Evolutionary conservation across 495 filamentous ascomycete species (phyloP), one percentile per base, ranked within the genome.

Genomic region (Platismatia glauca): DNA sequence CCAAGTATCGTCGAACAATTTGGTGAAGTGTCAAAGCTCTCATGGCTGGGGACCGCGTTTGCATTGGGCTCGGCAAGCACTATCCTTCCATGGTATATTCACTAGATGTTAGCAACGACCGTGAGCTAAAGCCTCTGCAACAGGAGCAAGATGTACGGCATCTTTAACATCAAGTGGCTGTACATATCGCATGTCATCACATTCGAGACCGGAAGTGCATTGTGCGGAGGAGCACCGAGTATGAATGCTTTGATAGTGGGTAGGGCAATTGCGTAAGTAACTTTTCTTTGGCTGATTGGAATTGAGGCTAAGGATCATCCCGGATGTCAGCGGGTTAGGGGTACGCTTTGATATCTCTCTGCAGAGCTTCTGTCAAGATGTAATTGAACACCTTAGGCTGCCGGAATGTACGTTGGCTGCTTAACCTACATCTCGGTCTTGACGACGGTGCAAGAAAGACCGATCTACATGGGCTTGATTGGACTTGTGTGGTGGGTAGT

Each of bases 1-100:
- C 77, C 77, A 8, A 71, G 72, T 4, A 78, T 86, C 22, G 69
- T 86, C 53, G 71, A 74, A 33, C 44, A 61, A 0, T 82, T 87
- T 39, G 74, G 77, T 13, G 68, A 77, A 27, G 72, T 83, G n/a
- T 72, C 76, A 7, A 81, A 83, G 63, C 69, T 88, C 11, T 64
- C 78, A 39, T 88, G 85, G 85, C 67, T 86, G 31, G 74, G 75
- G 1, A 74, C 82, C 7, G 76, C 80, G 9, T 86, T 86, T 64
- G 68, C 78, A 0, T 68, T 88, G 1, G 77, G 76, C 29, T 74
- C 77, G 4, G 74, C 78, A 2, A 70, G 76, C 4, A 79, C 78
- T 22, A 79, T 78, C 58, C 69, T 82, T 15, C 65, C 71, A 33
- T 80, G 76, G 77, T 73, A 62, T n/a, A 67, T 35, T 13, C 3